Conservation (phyloP, 2,329 filamentous ascomycete genomes). For the Rachicladosporium sp. region DNA sequence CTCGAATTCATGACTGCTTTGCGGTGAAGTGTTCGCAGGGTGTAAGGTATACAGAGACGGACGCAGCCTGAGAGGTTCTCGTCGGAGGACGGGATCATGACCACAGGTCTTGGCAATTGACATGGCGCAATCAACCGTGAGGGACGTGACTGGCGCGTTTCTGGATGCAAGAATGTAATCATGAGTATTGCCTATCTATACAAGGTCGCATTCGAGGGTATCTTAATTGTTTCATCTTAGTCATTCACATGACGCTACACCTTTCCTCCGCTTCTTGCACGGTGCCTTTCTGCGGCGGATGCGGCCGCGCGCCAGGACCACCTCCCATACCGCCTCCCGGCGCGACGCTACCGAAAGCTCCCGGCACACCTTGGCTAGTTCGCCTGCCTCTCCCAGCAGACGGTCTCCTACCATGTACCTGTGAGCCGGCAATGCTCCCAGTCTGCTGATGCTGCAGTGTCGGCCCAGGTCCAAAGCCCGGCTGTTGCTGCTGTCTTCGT, state of each 20-base stretch:
- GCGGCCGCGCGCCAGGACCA: constrained; percentile 5
- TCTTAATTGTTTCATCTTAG: no score
- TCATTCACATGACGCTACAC: constrained; percentile 39
- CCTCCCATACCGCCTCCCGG: constrained; percentile 2
- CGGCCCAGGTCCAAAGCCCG: constrained; percentile 4
- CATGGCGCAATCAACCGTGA: no score
- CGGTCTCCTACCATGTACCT: background rate
- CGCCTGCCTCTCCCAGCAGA: constrained; percentile 9
- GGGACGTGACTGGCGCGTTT: no score
- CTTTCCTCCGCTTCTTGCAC: constrained; percentile 24
- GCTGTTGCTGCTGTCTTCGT: constrained; percentile 17
- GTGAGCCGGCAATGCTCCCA: constrained; percentile 3
- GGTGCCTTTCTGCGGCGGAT: constrained; percentile 14
- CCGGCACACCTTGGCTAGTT: constrained; percentile 9
- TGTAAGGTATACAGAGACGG: no score
- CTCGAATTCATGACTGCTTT: no score
- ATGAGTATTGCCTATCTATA: no score
- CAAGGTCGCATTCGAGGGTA: no score
- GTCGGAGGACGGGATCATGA: no score
- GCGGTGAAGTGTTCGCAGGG: no score
- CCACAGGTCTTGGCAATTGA: no score
- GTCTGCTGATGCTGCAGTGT: constrained; percentile 4
- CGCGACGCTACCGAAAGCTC: constrained; percentile 1
- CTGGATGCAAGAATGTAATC: no score
- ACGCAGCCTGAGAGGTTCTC: no score